Evolutionary conservation across 768 basidiomycete species (phyloP).

Genomic region (Trametes coccinea): DNA sequence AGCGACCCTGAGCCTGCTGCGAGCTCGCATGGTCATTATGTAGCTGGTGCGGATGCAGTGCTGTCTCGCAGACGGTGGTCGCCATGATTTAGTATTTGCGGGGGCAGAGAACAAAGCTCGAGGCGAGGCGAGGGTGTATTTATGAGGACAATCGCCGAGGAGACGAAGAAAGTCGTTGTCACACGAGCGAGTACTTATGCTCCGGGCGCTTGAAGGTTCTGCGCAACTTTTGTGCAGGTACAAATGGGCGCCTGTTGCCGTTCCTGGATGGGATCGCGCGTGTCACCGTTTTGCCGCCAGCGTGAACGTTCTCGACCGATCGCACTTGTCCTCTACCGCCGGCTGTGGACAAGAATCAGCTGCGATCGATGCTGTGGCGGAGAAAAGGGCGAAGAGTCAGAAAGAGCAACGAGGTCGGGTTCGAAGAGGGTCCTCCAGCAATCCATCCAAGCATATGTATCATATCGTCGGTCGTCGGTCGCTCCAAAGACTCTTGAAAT

Average conservation of each 20-base stretch:
- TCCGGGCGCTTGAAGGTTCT: constrained; percentile 1
- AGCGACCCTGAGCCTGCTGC: constrained; percentile 1
- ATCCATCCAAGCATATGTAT: not conserved
- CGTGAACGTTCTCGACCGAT: not conserved
- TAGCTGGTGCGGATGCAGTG: not conserved
- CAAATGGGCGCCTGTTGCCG: constrained; percentile 3
- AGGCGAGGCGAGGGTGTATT: not conserved
- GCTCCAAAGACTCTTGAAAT: not conserved
- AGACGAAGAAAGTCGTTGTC: not conserved
- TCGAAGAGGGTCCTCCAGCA: not conserved
- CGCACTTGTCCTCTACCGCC: not conserved
- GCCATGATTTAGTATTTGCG: not conserved
- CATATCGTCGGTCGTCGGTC: not conserved
- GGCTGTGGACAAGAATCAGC: not conserved
- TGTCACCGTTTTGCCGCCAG: not conserved
- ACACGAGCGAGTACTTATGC: not conserved
- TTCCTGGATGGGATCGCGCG: not conserved
- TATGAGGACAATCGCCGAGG: not conserved
- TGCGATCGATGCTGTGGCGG: not conserved
- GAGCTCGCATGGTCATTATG: not conserved
- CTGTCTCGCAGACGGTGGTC: constrained; percentile 4
- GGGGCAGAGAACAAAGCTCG: not conserved
- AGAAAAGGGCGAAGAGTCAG: not conserved
- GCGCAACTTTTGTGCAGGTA: not conserved
- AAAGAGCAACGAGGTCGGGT: not conserved